phyloP scores from a whole-genome alignment of 73 alveolate species.

The Paramecium sexaurelia region DNA sequence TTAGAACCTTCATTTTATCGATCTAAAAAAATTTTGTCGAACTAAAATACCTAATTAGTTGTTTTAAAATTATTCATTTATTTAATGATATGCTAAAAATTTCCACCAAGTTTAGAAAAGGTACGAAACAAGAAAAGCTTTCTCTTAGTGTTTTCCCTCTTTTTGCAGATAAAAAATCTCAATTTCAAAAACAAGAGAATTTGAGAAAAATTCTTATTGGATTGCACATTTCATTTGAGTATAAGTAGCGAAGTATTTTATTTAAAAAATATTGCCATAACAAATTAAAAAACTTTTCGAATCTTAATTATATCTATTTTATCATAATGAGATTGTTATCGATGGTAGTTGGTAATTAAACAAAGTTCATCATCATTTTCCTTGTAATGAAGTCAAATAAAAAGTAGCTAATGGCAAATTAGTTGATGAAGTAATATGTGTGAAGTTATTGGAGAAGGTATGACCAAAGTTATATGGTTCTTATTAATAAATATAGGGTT shows the following conservation, averaged over 20 bases:
- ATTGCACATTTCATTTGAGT: background rate
- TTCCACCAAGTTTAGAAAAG: background rate
- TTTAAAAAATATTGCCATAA: background rate
- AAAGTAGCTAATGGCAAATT: slow-evolving; percentile 85
- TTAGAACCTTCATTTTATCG: slow-evolving; percentile 68
- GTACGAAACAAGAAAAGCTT: background rate
- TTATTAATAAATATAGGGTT: slow-evolving; percentile 86
- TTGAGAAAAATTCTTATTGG: background rate
- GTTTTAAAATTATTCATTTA: background rate
- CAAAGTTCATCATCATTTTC: slow-evolving; percentile 81
- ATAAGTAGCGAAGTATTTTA: background rate
- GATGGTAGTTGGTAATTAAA: slow-evolving; percentile 82
- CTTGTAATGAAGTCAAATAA: slow-evolving; percentile 76
- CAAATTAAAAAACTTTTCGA: background rate
- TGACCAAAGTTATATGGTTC: slow-evolving; percentile 93
- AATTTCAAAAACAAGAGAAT: background rate
- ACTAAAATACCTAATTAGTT: too few relatives aligned
- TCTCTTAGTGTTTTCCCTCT: background rate
- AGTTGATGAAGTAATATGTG: slow-evolving; percentile 90
- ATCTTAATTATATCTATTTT: slow-evolving; percentile 61
- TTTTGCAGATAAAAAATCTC: background rate
- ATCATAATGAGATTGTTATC: slow-evolving; percentile 54
- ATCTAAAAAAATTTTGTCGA: background rate
- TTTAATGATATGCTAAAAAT: background rate
- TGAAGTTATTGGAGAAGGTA: slow-evolving; percentile 88